Evolutionary conservation across 768 basidiomycete species (phyloP), one percentile per base, ranked within the genome.

Genomic region (Trametes coccinea): DNA sequence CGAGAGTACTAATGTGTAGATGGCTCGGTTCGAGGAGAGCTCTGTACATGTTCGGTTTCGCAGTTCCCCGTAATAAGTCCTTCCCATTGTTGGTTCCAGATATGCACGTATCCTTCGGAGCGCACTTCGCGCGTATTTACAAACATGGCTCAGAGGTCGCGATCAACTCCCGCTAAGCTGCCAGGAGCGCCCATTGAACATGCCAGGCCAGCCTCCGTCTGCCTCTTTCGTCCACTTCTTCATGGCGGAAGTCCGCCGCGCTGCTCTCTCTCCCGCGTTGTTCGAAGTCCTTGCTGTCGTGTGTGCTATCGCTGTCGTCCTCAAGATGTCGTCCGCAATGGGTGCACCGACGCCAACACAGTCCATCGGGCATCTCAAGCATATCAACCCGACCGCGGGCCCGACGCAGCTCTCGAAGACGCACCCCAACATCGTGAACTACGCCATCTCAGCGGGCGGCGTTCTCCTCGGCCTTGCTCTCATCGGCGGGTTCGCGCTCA

Each of bases 401-500:
- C 55, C 61, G 10, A 46, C 45, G 7, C 49, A 62, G 27, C 61
- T 62, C 41, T 62, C 61, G 27, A 51, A 44, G 43, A 46, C 55
- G 29, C 61, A 62, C 27, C 49, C 61, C 43, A 56, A 62, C 57
- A 53, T 63, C 47, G 56, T 63, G 40, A 55, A 58, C 57, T 63
- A 59, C 33, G 56, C 62, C 33, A 57, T 59, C 33, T 63, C 62
- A 13, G 62, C 62, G 4, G 56, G 57, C 40, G 57, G 43, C 16
- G 57, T 63, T 40, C 56, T 63, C 33, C 30, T 63, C 9, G 62
- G 62, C 5, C 29, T 63, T 13, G 51, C 47, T 4, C n/a, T 63
- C 46, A 58, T 63, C 22, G 41, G 52, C 27, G 57, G 29, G 1
- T 58, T 63, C 47, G 56, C 39, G 4, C 56, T 63, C 53, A 29